These are phyloP conservation scores for Oryza meridionalis DNA, from an alignment of 176 grass and related monocot genomes.

Conservation along the genomic window DNA sequence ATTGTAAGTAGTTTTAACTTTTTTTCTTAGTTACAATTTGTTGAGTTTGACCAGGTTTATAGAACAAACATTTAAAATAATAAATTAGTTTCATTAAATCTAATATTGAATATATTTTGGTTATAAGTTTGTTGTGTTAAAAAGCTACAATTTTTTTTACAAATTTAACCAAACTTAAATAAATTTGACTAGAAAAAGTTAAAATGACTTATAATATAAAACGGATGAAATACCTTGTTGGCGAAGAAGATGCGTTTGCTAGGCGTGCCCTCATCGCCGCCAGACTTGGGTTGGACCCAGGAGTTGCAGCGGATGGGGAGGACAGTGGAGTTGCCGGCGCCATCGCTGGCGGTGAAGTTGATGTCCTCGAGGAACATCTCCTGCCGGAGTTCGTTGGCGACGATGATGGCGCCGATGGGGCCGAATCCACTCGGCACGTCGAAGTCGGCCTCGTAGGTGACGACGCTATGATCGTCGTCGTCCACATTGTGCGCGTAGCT, in stretches of 20 bases:
- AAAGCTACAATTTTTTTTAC: too few species aligned
- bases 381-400: slow-evolving; percentile 49
- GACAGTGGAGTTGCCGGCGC: neutral
- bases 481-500: slow-evolving; percentile 52
- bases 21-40: too few species aligned
- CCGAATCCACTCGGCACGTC: slow-evolving; percentile 58
- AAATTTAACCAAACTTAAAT: too few species aligned
- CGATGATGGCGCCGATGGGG: slow-evolving; percentile 63
- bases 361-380: slow-evolving; percentile 76
- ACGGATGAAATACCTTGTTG: slow-evolving; percentile 41
- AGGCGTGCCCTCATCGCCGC: neutral
- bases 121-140: too few species aligned
- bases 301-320: slow-evolving; percentile 63
- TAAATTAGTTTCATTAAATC: too few species aligned
- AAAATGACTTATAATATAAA: too few species aligned
- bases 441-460: slow-evolving; percentile 61
- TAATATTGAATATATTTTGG: too few species aligned
- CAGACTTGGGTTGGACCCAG: slow-evolving; percentile 56
- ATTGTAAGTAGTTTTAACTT: too few species aligned
- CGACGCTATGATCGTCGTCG: slow-evolving; percentile 26
- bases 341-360: neutral
- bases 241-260: slow-evolving; percentile 80
- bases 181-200: too few species aligned
- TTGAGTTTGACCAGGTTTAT: too few species aligned
- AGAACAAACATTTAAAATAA: too few species aligned